A percentile compares a stretch with the other conserved stretches of the same genome.
phyloP scores from a whole-genome alignment of 345 rosid genomes.

The Abelmoschus esculentus region DNA sequence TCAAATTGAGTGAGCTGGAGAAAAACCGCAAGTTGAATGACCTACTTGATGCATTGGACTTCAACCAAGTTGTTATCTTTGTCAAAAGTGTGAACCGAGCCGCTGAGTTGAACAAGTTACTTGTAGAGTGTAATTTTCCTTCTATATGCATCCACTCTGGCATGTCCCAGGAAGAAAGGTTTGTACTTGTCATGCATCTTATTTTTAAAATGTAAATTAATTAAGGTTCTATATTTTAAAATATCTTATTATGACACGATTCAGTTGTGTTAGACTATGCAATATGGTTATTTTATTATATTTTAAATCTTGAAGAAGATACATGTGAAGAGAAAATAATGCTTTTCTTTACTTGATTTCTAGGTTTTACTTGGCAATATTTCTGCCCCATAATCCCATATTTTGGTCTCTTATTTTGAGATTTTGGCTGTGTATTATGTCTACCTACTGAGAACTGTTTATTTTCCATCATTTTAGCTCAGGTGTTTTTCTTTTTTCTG shows the following conservation, averaged over 20 bases:
- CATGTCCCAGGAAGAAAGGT: constrained; percentile 99
- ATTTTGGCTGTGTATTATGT: not conserved
- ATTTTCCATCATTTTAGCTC: not conserved
- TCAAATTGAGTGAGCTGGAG: constrained; percentile 92
- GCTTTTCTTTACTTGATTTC: not conserved
- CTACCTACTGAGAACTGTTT: not conserved
- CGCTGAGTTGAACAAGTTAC: constrained; percentile 88
- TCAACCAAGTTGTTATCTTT: constrained; percentile 94
- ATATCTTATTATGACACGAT: not conserved
- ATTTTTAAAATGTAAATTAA: not conserved
- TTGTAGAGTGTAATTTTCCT: constrained; percentile 93
- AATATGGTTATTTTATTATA: not conserved
- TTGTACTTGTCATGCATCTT: not conserved
- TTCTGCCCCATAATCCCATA: too few relatives aligned
- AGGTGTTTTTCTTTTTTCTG: not conserved
- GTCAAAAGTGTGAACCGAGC: constrained; percentile 97
- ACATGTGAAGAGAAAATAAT: not conserved
- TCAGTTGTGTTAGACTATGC: not conserved
- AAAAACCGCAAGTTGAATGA: constrained; percentile 95
- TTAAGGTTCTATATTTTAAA: not conserved
- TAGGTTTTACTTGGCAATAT: not conserved
- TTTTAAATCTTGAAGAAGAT: too few relatives aligned
- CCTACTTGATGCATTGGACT: constrained; percentile 96
- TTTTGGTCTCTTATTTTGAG: not conserved
- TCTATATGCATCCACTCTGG: constrained; percentile 99